These are phyloP conservation scores for Xylariomycetidae sp. DNA, from an alignment of 2,329 filamentous ascomycete genomes.

Conservation along the genomic window DNA sequence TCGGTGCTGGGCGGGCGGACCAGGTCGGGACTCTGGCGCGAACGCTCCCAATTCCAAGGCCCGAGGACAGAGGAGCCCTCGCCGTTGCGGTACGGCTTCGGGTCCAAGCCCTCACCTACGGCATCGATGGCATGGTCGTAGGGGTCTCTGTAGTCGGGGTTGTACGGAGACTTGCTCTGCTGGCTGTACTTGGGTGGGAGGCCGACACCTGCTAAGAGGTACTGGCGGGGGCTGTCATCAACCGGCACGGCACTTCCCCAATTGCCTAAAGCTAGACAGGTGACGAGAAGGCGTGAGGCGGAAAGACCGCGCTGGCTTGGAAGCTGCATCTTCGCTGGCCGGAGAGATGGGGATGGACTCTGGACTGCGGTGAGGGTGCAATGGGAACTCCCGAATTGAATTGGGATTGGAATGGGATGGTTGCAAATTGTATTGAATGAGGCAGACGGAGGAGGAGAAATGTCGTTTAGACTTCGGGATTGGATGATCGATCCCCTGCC, in stretches of 20 bases:
- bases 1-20: constrained; percentile 69
- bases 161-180: constrained; percentile 46
- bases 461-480: too few species aligned
- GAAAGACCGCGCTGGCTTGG: constrained; percentile 9
- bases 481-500: too few species aligned
- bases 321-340: constrained; percentile 8
- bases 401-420: too few species aligned
- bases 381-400: constrained; percentile 1
- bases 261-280: constrained; percentile 19
- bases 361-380: too few species aligned
- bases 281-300: constrained; percentile 15
- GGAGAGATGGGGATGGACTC: too few species aligned
- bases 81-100: constrained; percentile 59
- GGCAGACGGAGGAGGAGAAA: too few species aligned
- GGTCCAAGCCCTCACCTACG: constrained; percentile 53
- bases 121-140: constrained; percentile 58
- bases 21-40: constrained; percentile 65
- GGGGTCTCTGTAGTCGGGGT: constrained; percentile 52
- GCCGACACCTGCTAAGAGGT: constrained; percentile 43
- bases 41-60: constrained; percentile 62
- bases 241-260: constrained; percentile 22
- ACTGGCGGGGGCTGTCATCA: constrained; percentile 49
- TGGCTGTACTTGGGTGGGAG: constrained; percentile 38
- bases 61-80: constrained; percentile 61
- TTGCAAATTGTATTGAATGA: too few species aligned